Evolutionary conservation across 1,139 yeast genomes (phyloP).

Genomic region (Hansenula anomala): DNA sequence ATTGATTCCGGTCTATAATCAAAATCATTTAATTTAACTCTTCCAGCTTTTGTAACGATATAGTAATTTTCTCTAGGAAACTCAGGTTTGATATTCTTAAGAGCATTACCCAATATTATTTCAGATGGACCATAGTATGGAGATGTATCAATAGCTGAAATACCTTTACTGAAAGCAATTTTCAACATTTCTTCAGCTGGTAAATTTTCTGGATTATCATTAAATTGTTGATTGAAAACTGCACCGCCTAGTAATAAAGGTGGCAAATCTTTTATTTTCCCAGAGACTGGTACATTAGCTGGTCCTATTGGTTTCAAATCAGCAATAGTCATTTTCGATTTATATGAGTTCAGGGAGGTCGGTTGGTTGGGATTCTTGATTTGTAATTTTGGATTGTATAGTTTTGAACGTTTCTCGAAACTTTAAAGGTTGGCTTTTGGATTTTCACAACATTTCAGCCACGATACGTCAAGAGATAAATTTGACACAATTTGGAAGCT

Average conservation of each 20-base stretch:
- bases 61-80: slow-evolving; percentile 60
- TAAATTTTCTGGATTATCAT: slow-evolving; percentile 54
- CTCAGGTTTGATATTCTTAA: slow-evolving; percentile 34
- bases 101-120: slow-evolving; percentile 61
- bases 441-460: too few species aligned
- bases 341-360: too few species aligned
- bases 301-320: slow-evolving; percentile 13
- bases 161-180: slow-evolving; percentile 60
- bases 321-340: not conserved
- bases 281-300: slow-evolving; percentile 11
- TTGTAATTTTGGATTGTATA: too few species aligned
- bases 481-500: too few species aligned
- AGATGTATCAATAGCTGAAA: slow-evolving; percentile 81
- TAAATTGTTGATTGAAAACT: slow-evolving; percentile 74
- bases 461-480: too few species aligned
- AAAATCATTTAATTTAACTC: slow-evolving; percentile 62
- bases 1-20: slow-evolving; percentile 66
- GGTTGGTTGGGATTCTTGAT: too few species aligned
- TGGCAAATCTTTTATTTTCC: slow-evolving; percentile 26
- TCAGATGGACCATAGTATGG: slow-evolving; percentile 95
- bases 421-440: too few species aligned
- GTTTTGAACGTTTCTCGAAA: too few species aligned
- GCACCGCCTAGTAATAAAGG: slow-evolving; percentile 82
- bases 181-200: slow-evolving; percentile 55
- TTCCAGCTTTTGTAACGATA: slow-evolving; percentile 85